Evolutionary conservation across 1,284 basidiomycete genomes (phyloP), one percentile per base, ranked within the genome.

Genomic region (Schizophyllum amplum): DNA sequence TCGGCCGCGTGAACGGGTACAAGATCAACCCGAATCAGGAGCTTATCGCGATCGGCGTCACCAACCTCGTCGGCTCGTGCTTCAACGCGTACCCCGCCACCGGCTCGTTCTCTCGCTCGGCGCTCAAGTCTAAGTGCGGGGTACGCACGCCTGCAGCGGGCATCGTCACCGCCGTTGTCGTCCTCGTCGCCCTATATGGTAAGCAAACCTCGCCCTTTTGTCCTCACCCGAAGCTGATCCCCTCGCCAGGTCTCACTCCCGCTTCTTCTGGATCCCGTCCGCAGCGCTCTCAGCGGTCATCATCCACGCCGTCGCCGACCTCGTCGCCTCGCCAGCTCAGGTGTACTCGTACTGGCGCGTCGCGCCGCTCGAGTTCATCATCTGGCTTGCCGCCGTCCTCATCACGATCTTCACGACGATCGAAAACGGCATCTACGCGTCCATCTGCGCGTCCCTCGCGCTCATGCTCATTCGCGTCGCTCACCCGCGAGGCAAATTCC

Each of bases 21-120:
- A 98, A 94, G 72, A 98, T 99, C 71, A 87, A 98, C 68, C 94
- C 96, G 17, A 95, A 94, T 74, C 96, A 98, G 71, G 96, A 98
- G 71, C 81, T 98, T 55, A 90, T 98, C 64, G 96, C 97, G 47
- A 98, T 99, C 62, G 96, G 97, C 48, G 94, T 98, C n/a, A 87
- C 93, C 9, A 96, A 95, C 69, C 21, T 57, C 55, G 55, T 94
- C 61, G 92, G 93, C 15, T 87, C 89, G 5, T 77, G 87, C 62
- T 97, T 98, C 71, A 82, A 84, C 57, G 96, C 93, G 1, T 99
- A 98, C 71, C 94, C 96, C 6, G 93, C 95, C 0, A 99, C 97
- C 6, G 97, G 96, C 15, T 98, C 95, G 0, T 99, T 99, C 81
- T 98, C 94, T 47, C 92, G 96, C 42, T 93, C 94, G 2, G 96